phyloP scores from a whole-genome alignment of 192 early-diverging fungal genomes.

The Funneliformis mosseae region DNA sequence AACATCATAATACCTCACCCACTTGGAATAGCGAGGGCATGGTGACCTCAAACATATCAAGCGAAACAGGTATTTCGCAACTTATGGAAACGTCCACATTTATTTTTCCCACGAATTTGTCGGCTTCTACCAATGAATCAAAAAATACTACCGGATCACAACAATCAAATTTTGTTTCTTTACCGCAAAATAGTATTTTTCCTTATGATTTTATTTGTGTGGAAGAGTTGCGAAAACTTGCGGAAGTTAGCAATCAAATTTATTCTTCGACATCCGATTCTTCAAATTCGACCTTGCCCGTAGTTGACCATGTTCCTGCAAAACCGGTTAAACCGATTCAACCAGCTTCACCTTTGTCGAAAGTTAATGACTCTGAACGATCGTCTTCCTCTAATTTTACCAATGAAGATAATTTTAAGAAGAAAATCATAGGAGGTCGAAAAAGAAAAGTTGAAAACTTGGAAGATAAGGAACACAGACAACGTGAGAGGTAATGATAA shows the following conservation, averaged over 20 bases:
- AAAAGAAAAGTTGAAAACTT: conserved; percentile 32
- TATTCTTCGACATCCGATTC: neutral
- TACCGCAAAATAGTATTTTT: neutral
- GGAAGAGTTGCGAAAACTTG: conserved; percentile 1
- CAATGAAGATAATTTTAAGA: neutral
- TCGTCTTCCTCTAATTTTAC: neutral
- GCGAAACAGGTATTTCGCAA: conserved; percentile 4
- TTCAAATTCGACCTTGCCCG: neutral
- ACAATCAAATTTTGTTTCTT: neutral
- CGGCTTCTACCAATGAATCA: neutral
- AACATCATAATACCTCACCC: neutral
- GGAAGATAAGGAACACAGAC: conserved; percentile 25
- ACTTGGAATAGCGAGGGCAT: conserved; percentile 13
- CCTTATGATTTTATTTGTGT: conserved; percentile 9
- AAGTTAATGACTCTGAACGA: neutral
- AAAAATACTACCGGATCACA: neutral
- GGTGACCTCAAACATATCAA: conserved; percentile 6
- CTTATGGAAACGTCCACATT: neutral
- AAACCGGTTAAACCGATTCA: neutral
- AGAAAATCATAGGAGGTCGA: conserved; percentile 17
- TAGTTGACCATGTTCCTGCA: neutral
- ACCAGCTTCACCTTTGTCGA: neutral
- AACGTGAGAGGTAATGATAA: conserved; percentile 19
- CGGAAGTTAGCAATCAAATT: neutral
- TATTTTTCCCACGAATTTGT: neutral